Evolutionary conservation across 2,329 filamentous ascomycete genomes (phyloP).

Genomic region (Coniochaeta prunicola): DNA sequence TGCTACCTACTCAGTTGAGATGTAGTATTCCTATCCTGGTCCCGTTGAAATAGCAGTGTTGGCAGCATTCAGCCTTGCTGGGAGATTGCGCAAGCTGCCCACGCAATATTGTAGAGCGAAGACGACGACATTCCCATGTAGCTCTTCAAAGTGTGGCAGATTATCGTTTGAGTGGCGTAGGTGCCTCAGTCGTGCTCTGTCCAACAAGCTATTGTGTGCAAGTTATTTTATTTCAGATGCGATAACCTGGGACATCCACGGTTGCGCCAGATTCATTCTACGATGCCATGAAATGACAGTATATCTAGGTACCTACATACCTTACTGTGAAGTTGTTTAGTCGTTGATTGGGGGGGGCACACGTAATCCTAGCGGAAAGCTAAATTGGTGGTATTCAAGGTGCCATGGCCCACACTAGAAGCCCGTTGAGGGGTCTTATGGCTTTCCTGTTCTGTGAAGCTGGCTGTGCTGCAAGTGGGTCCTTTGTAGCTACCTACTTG

Average conservation of each 20-base stretch:
- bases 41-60: not conserved
- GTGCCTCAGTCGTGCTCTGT: too few relatives aligned
- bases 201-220: too few relatives aligned
- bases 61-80: not conserved
- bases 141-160: too few relatives aligned
- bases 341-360: too few relatives aligned
- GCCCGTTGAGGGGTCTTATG: not conserved
- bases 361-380: not conserved
- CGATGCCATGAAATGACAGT: not conserved
- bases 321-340: not conserved
- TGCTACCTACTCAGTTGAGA: too few relatives aligned
- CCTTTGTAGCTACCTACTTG: not conserved
- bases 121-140: not conserved
- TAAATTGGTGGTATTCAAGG: not conserved
- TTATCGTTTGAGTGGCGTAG: too few relatives aligned
- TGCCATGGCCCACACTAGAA: not conserved
- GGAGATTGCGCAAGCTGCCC: slow-evolving; percentile 1
- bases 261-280: too few relatives aligned
- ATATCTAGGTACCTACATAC: not conserved
- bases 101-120: not conserved
- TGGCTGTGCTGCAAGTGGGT: not conserved
- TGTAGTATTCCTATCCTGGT: too few relatives aligned
- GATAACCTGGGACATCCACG: too few relatives aligned
- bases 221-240: too few relatives aligned
- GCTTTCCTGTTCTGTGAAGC: not conserved